Percentiles rank a stretch among this genome's conserved stretches.
Conservation (phyloP, 257 asterid species). For the Euphrasia confusa region DNA sequence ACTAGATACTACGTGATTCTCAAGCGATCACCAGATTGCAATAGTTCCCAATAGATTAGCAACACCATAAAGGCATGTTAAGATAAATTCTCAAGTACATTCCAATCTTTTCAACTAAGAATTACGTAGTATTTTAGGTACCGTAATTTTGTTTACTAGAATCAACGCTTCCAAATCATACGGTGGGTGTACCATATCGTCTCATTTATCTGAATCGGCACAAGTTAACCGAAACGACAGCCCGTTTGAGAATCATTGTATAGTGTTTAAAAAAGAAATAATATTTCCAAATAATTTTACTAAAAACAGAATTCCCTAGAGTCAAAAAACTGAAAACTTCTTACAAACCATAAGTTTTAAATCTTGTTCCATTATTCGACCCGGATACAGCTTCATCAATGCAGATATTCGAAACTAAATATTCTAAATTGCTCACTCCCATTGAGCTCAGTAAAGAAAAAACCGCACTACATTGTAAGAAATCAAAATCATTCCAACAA, state of each 20-base stretch:
- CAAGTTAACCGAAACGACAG: not conserved
- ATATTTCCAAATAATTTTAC: not conserved
- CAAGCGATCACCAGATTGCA: conserved; percentile 15
- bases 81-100: no score
- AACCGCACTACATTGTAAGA: conserved; percentile 18
- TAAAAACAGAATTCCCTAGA: no score
- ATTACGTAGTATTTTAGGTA: not conserved
- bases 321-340: not conserved
- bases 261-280: not conserved
- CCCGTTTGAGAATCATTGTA: not conserved
- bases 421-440: not conserved
- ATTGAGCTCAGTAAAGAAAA: conserved; percentile 3
- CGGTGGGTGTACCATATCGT: not conserved
- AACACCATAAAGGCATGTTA: conserved; percentile 10
- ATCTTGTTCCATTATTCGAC: conserved; percentile 6
- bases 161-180: not conserved
- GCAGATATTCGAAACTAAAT: conserved; percentile 25
- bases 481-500: conserved; percentile 9
- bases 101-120: not conserved
- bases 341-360: no score
- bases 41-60: not conserved
- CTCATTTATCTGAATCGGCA: conserved; percentile 15
- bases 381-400: conserved; percentile 15
- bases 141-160: not conserved
- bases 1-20: not conserved